phyloP scores from a whole-genome alignment of 2,329 filamentous ascomycete species.

The Sporothrix dimorphospora region DNA sequence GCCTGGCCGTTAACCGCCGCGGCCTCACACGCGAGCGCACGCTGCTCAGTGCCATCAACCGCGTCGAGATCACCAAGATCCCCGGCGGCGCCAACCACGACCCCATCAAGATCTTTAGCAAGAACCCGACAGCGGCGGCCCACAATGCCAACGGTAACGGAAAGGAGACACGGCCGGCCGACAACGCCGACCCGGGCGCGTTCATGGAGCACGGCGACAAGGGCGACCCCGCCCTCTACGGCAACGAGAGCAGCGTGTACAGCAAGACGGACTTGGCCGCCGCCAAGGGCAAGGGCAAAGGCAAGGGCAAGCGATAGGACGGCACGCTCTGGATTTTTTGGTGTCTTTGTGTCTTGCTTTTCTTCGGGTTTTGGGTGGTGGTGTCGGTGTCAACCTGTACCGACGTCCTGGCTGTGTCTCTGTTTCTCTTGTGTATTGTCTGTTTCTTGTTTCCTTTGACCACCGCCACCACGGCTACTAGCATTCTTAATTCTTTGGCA shows the following conservation, averaged over 20 bases:
- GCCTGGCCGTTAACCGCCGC: slow-evolving; percentile 80
- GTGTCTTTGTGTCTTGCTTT: background rate
- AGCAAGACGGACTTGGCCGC: slow-evolving; percentile 44
- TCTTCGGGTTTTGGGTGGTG: background rate
- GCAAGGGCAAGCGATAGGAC: slow-evolving; percentile 30
- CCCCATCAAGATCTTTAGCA: slow-evolving; percentile 73
- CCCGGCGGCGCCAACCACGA: slow-evolving; percentile 60
- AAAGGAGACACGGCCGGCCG: slow-evolving; percentile 68
- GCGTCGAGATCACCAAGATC: slow-evolving; percentile 61
- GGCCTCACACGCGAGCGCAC: slow-evolving; percentile 83
- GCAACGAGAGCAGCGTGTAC: slow-evolving; percentile 62
- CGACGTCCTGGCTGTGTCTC: background rate
- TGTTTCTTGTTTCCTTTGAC: background rate
- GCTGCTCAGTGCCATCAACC: slow-evolving; percentile 78
- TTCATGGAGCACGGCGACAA: slow-evolving; percentile 86
- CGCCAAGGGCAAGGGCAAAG: slow-evolving; percentile 36
- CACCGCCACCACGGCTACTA: background rate
- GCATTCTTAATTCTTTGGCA: background rate
- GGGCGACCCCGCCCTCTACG: slow-evolving; percentile 79
- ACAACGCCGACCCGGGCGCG: slow-evolving; percentile 68
- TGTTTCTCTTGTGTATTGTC: background rate
- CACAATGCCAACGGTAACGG: slow-evolving; percentile 36
- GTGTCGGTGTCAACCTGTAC: background rate
- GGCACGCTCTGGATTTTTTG: background rate
- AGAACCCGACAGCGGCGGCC: slow-evolving; percentile 49